Base-by-base conservation (phyloP, 116 monocot species). In the Zostera marina region DNA sequence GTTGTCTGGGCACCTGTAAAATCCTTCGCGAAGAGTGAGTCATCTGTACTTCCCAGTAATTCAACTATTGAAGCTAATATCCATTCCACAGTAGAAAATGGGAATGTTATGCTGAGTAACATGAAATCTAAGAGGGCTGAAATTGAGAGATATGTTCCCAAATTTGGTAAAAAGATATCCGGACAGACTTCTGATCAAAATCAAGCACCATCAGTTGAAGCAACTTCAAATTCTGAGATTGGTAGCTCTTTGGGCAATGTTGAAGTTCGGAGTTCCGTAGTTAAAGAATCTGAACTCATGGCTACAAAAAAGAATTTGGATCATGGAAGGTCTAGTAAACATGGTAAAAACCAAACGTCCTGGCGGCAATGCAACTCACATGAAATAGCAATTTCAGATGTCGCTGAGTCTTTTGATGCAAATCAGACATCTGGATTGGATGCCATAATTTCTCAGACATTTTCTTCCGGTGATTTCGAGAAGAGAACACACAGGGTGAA, bases 111-210 rank as follows among this genome's bases (percentile, higher is more conserved):
- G 17, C 73, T 60, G 12, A 76, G 47, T 63, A 62, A 68, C 20
- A 24, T 53, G 14, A 96, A 76, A 73, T 64, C 68, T 60, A 85
- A 74, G 63, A 88, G 85, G 66, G 82, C 96, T 60, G 96, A 96
- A 67, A 82, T 96, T 60, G 89, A 89, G 68, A 85, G 96, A 15
- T 96, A 96, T 74, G 76, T 85, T 56, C 85, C 82, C 17, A 96
- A 96, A 60, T 72, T 79, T 66, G 66, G 69, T 1, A 80, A 85
- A 65, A 79, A 81, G 48, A 59, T 65, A 7, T 71, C 68, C 9
- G 74, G 72, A 19, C 80, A 69, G 40, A 68, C 52, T 56, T 66
- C 68, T 22, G 43, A 20, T 7, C 5, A 45, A 11, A 0, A 41
- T 1, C 63, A 60, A 19, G 21, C 17, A 8, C 45, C 8, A 41